Percentiles rank a stretch among this genome's conserved stretches.
Evolutionary conservation across 2,329 filamentous ascomycete genomes (phyloP).

Genomic region (Colletotrichum neosansevieriae): DNA sequence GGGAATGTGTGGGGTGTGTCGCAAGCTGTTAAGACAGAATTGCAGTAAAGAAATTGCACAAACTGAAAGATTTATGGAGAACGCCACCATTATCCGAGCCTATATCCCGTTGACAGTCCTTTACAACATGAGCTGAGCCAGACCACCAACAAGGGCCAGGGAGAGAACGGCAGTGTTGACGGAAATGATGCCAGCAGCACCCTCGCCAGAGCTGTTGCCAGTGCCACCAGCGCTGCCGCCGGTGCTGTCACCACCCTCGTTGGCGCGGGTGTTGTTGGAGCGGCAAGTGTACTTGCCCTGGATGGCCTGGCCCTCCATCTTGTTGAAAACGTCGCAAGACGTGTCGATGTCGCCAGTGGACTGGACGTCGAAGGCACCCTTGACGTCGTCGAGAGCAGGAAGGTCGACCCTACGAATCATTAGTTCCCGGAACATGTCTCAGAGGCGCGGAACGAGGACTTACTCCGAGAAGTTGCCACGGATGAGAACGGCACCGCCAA

Average conservation of each 20-base stretch:
- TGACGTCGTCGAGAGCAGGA: slow-evolving; percentile 74
- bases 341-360: slow-evolving; percentile 71
- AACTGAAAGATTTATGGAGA: slow-evolving; percentile 41
- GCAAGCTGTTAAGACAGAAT: slow-evolving; percentile 37
- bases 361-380: slow-evolving; percentile 78
- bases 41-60: slow-evolving; percentile 39
- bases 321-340: slow-evolving; percentile 67
- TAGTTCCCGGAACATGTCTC: neutral
- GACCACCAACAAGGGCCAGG: slow-evolving; percentile 59
- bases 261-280: slow-evolving; percentile 64
- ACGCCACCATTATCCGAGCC: slow-evolving; percentile 41
- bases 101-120: slow-evolving; percentile 12
- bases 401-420: slow-evolving; percentile 72
- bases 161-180: slow-evolving; percentile 62
- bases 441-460: neutral
- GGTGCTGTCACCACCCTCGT: slow-evolving; percentile 55
- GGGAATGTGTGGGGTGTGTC: slow-evolving; percentile 31
- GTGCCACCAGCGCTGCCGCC: slow-evolving; percentile 47
- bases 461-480: slow-evolving; percentile 81
- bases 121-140: slow-evolving; percentile 66
- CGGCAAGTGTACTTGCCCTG: slow-evolving; percentile 65
- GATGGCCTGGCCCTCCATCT: slow-evolving; percentile 54
- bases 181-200: slow-evolving; percentile 58
- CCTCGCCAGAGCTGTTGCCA: slow-evolving; percentile 47
- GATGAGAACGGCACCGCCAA: slow-evolving; percentile 86